Base-by-base conservation (phyloP, 179 eudicot species). In the Silene vulgaris region DNA sequence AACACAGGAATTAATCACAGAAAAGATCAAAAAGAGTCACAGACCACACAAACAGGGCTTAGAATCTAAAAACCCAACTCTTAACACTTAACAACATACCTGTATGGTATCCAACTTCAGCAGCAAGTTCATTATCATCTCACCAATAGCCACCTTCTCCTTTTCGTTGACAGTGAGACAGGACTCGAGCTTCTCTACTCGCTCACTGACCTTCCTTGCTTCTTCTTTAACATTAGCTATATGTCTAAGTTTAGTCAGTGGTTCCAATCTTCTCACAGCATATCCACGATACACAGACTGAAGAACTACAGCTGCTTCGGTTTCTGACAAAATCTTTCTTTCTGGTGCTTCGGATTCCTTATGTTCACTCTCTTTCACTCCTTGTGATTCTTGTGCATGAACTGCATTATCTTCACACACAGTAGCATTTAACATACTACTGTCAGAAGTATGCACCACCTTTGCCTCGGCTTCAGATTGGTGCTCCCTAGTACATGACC, bases 231-330 rank as follows among this genome's bases (percentile, higher is more conserved):
- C 71, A 74, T 76, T 45, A 52, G 82, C 89, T 50, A 92, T 86
- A 63, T 90, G 83, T 80, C 80, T 87, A 78, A 91, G 80, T 75
- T 93, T 93, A 81, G 88, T 87, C 75, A 91, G 29, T 7, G 88
- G 87, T 52, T 86, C 88, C 85, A 81, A 85, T 81, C 84, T 89
- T 72, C 97, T 89, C 45, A 87, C 82, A 43, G 72, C 88, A 73
- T 81, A 87, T 35, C 97, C 97, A 56, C 91, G 96, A 73, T 83
- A 91, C 1, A 79, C 91, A 37, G 97, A 83, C 81, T 93, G 92
- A 66, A 93, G 83, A 8, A 80, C 54, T 13, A 76, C 40, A 73
- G 95, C 93, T 32, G 98, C 97, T 82, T 93, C 95, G 4, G 69
- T 76, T 11, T 84, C 91, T 14, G 92, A 81, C 80, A 87, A 63